Percentiles rank a stretch among this genome's conserved stretches.
Evolutionary conservation across 192 early-diverging fungal species (phyloP).

Genomic region (Coemansia aciculifera): DNA sequence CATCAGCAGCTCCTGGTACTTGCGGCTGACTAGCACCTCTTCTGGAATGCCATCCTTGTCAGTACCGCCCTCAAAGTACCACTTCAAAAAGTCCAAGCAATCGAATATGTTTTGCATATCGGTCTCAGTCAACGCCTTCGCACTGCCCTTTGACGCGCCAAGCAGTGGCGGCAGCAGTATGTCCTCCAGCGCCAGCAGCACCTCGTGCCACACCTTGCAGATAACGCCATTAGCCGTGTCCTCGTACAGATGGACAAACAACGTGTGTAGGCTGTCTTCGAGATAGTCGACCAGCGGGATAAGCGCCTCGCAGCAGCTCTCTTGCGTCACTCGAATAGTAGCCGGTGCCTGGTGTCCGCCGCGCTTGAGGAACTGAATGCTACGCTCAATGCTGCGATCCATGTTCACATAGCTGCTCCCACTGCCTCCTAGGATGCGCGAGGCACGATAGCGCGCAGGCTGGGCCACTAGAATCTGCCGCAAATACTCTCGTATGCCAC

Average conservation of each 20-base stretch:
- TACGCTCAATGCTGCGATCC: slow-evolving; percentile 56
- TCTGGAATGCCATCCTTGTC: slow-evolving; percentile 64
- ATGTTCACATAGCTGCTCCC: slow-evolving; percentile 11
- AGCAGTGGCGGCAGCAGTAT: slow-evolving; percentile 72
- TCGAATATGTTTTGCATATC: slow-evolving; percentile 70
- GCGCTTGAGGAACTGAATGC: slow-evolving; percentile 56
- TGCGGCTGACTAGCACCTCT: slow-evolving; percentile 63
- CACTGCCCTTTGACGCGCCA: slow-evolving; percentile 56
- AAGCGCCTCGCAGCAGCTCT: slow-evolving; percentile 66
- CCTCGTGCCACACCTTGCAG: slow-evolving; percentile 71
- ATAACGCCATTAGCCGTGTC: slow-evolving; percentile 67
- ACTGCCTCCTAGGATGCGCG: slow-evolving; percentile 19
- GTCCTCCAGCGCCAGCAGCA: slow-evolving; percentile 65
- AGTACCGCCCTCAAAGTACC: slow-evolving; percentile 71
- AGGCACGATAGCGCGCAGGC: slow-evolving; percentile 35
- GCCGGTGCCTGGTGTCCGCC: slow-evolving; percentile 36
- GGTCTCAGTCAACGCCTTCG: slow-evolving; percentile 63
- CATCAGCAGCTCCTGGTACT: slow-evolving; percentile 67
- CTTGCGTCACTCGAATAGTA: slow-evolving; percentile 45
- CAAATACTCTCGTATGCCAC: slow-evolving; percentile 64
- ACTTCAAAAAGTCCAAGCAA: slow-evolving; percentile 71
- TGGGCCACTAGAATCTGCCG: slow-evolving; percentile 62
- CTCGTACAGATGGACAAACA: slow-evolving; percentile 68
- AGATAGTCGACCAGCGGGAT: slow-evolving; percentile 74
- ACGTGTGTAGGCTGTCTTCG: slow-evolving; percentile 66